Evolutionary conservation across 2,329 filamentous ascomycete species (phyloP), one percentile per base, ranked within the genome.

Genomic region (Aspergillus fumigatus): DNA sequence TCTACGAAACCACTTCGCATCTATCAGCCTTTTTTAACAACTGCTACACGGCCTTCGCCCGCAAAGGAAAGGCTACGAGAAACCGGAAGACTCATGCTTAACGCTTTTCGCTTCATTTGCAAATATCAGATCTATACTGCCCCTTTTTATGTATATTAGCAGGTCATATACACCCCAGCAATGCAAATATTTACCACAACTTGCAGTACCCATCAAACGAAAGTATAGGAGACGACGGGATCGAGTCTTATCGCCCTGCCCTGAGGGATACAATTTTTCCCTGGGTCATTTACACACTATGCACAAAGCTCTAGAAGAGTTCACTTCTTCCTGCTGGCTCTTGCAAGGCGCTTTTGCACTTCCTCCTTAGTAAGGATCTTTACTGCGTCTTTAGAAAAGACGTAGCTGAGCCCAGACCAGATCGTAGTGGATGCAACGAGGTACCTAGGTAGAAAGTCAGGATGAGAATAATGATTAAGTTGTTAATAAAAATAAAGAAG

Each of bases 331-430:
- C 64, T 60, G 7, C 61, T 63, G 17, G 72, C 70, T 54, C 67
- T 65, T 6, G 67, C 65, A 52, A 72, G 66, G 49, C 70, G 70
- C 56, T 68, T 69, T 52, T 75, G 71, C 19, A 75, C 64, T 52
- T 77, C 74, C 50, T 76, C 67, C 45, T 78, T 75, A 14, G 72
- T 77, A 45, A 97, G 72, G 55, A 97, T 97, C 73, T 88, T 95
- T 32, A 97, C 92, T 0, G 92, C 93, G 66, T 96, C 88, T 72
- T 94, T 96, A 63, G 86, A 90, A 71, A 88, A 95, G 6, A 96
- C 81, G 71, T 99, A 99, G 73, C 92, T 96, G 14, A 92, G 80
- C 7, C 94, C 94, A 60, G 92, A 97, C 90, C 92, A 97, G 5
- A 96, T 75, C 0, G 94, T 99, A 3, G 94, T 99, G 0, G 82